phyloP scores from a whole-genome alignment of 2,329 filamentous ascomycete species.

The Thelonectria olida region DNA sequence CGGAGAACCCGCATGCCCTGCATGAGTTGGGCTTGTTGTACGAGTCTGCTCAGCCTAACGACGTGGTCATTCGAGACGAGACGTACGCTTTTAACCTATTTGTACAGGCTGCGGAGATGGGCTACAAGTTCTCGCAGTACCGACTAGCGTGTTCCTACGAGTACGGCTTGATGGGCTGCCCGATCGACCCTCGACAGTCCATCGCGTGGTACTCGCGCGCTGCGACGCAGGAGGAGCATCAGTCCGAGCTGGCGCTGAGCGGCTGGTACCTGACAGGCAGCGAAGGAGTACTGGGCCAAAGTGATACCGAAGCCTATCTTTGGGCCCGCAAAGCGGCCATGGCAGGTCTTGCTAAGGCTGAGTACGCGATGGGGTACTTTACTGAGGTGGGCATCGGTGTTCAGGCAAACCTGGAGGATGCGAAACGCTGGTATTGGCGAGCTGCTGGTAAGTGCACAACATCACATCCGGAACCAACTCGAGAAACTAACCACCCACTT shows the following conservation, averaged over 20 bases:
- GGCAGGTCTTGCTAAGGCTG: slow-evolving; percentile 88
- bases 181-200: slow-evolving; percentile 82
- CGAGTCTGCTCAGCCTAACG: slow-evolving; percentile 71
- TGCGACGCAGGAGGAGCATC: slow-evolving; percentile 92
- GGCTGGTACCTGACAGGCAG: slow-evolving; percentile 97
- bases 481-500: slow-evolving; percentile 38
- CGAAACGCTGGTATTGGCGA: slow-evolving; percentile 97
- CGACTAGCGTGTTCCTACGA: slow-evolving; percentile 89
- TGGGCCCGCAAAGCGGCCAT: slow-evolving; percentile 95
- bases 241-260: slow-evolving; percentile 83
- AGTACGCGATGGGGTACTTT: slow-evolving; percentile 98
- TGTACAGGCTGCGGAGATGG: slow-evolving; percentile 83
- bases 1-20: slow-evolving; percentile 92
- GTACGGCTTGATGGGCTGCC: slow-evolving; percentile 84
- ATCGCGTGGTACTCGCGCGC: slow-evolving; percentile 96
- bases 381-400: slow-evolving; percentile 95
- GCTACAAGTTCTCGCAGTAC: slow-evolving; percentile 96
- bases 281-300: slow-evolving; percentile 88
- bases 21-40: slow-evolving; percentile 83
- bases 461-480: neutral
- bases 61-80: slow-evolving; percentile 83
- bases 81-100: slow-evolving; percentile 83
- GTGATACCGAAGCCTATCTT: slow-evolving; percentile 94
- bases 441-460: slow-evolving; percentile 80
- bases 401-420: slow-evolving; percentile 87